Evolutionary conservation across 306 rosid species (phyloP), one percentile per base, ranked within the genome.

Genomic region (Cicer arietinum): DNA sequence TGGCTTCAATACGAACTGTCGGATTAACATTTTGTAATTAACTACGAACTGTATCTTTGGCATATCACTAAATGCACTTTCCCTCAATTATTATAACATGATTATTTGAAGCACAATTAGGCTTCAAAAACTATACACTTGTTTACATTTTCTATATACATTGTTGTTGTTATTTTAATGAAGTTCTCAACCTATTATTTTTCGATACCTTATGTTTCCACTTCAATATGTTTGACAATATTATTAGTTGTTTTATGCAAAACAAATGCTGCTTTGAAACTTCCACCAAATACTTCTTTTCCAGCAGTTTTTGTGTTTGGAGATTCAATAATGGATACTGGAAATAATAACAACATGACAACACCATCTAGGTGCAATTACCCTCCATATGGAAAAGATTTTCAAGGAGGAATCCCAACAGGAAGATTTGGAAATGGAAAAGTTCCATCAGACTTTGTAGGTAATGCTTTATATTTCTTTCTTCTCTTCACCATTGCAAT

Each of bases 241-340:
- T 52, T 53, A 53, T 16, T 44, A 14, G 67, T 0, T 10, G 71
- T 39, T 78, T 53, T 17, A 45, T 30, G 50, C 53, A 50, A 45
- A n/a, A 17, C 79, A 30, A 10, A 47, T 41, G 82, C n/a, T 37
- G 3, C 7, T 61, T 5, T 56, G 14, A 37, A 68, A 20, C 50
- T 89, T 2, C 88, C 91, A 40, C 76, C 83, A 42, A 82, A 84
- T 41, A 61, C 30, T 65, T 8, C 77, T 2, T 2, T 88, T 52
- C 90, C 97, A 0, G 97, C 96, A 0, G 69, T 88, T 1, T 54
- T 86, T 0, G 85, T 76, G 20, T 85, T 92, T 6, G 97, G 97
- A 45, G 97, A 92, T 30, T 89, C 96, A 0, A 86, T 92, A 44
- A 75, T 90, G 82, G 97, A 92, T 52, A 92, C 97, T 0, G 96